Evolutionary conservation across 2,329 filamentous ascomycete genomes (phyloP), one percentile per base, ranked within the genome.

Genomic region (Penicillium brevicompactum): DNA sequence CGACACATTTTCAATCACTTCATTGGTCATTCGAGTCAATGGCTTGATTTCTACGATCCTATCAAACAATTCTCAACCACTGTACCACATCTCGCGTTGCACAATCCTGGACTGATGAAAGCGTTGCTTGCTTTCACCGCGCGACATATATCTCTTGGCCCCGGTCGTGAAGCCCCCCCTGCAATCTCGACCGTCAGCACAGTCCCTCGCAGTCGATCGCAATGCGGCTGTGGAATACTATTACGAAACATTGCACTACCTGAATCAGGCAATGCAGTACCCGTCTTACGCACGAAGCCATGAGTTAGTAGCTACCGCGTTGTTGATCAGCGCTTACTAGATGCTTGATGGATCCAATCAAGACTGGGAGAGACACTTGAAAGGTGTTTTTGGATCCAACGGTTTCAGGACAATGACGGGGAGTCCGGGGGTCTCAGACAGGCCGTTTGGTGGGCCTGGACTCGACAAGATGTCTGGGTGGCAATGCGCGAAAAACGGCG

Each of bases 391-490:
- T 86, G 84, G 82, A 87, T 87, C 14, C 80, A 86, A 55, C 73
- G 84, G 13, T 84, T 81, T 0, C 82, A 84, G 46, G 78, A 84
- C 47, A 84, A 84, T 49, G 79, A 87, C 50, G 84, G 83, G 2
- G 83, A 83, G 49, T 80, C 79, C 30, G 51, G 48, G 0, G 82
- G 83, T 0, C 73, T 87, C 0, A 75, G 80, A 41, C 78, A 81
- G 59, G 81, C 83, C 0, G 81, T 83, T 0, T 87, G 84, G 85
- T 87, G 85, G 84, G 80, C 81, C 0, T 87, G 84, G 85, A 71
- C 87, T 2, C 75, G 83, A 9, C 85, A 87, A 63, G 85, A 87
- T 61, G 78, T 85, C 0, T 87, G 84, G 84, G 84, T 83, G 1
- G 84, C 84, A 0, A 86, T 86, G 53, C 77, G 82, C 1, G 83